Conservation (phyloP, 345 rosid genomes). For the Syzygium aqueum region DNA sequence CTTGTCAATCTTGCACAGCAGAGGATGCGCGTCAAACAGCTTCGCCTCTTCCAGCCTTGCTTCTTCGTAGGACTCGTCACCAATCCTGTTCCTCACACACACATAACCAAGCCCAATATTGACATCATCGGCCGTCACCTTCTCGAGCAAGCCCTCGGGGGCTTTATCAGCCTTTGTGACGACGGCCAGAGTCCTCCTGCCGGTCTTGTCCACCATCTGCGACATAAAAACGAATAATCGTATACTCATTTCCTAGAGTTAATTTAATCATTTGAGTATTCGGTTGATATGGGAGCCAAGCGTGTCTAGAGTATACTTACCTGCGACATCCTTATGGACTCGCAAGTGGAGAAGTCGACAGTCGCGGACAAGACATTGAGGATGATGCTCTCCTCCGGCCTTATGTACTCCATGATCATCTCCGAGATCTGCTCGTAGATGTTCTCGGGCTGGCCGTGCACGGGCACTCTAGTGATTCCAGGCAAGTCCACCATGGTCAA, state of each 20-base stretch:
- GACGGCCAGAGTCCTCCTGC: constrained; percentile 38
- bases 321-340: constrained; percentile 44
- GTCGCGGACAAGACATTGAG: constrained; percentile 37
- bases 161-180: constrained; percentile 44
- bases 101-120: constrained; percentile 40
- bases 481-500: constrained; percentile 57
- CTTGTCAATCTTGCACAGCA: constrained; percentile 21
- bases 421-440: constrained; percentile 35
- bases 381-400: constrained; percentile 36
- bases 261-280: neutral
- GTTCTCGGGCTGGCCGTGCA: constrained; percentile 42
- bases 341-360: constrained; percentile 38
- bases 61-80: constrained; percentile 22
- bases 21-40: constrained; percentile 9
- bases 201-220: constrained; percentile 24
- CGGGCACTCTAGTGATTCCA: constrained; percentile 41
- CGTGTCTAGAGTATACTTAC: neutral
- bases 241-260: neutral
- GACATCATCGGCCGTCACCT: constrained; percentile 39
- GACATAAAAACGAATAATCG: neutral
- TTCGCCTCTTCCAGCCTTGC: constrained; percentile 15
- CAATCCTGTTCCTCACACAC: constrained; percentile 36
- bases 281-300: neutral
- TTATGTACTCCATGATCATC: constrained; percentile 36
- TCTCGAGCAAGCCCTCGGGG: constrained; percentile 41